phyloP scores from a whole-genome alignment of 306 rosid species.

The Castanopsis chinensis region DNA sequence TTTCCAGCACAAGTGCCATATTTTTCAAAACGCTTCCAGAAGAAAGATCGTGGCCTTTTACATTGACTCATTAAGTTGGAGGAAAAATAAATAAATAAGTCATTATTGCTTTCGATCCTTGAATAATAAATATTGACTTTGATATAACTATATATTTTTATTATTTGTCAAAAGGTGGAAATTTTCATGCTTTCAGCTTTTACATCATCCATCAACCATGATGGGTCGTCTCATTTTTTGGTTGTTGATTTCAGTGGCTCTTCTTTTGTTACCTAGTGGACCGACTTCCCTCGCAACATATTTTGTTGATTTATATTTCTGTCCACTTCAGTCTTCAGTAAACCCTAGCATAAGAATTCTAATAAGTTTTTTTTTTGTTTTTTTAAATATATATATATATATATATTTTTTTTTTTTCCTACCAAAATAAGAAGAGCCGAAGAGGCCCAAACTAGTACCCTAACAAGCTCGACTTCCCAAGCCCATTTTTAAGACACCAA shows the following conservation, averaged over 20 bases:
- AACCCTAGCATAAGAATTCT: not conserved
- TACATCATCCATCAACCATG: not conserved
- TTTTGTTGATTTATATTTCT: not conserved
- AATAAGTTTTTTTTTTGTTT: too few relatives aligned
- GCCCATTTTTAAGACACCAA: too few relatives aligned
- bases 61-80: conserved; percentile 29
- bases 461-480: too few relatives aligned
- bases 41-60: conserved; percentile 8
- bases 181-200: not conserved
- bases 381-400: too few relatives aligned
- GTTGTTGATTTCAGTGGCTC: conserved; percentile 14
- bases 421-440: too few relatives aligned
- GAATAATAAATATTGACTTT: conserved; percentile 15
- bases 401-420: too few relatives aligned
- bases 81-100: not conserved
- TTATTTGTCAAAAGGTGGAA: too few relatives aligned
- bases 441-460: too few relatives aligned
- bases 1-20: conserved; percentile 11
- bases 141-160: too few relatives aligned
- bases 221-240: not conserved
- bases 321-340: conserved; percentile 24
- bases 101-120: conserved; percentile 15
- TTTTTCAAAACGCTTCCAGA: conserved; percentile 4
- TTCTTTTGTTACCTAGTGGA: conserved; percentile 21
- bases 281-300: not conserved